Conservation (phyloP, 106 monocot genomes). For the Phalaenopsis equestris region DNA sequence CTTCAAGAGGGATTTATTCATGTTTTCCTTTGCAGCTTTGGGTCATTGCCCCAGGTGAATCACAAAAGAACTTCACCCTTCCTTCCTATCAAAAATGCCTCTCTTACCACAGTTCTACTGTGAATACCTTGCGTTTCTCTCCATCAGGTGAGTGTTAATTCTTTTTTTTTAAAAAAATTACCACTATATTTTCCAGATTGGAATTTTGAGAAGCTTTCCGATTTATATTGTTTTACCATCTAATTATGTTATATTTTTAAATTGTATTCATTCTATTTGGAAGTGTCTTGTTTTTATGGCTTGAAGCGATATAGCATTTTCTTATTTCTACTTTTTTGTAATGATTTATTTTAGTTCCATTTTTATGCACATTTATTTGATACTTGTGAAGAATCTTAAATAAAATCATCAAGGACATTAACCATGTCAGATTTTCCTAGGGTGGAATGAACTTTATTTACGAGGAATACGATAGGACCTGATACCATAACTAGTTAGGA, state of each 20-base stretch:
- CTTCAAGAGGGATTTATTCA: not conserved
- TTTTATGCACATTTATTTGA: no score
- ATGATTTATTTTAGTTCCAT: no score
- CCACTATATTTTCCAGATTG: not conserved
- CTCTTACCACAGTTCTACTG: slow-evolving; percentile 71
- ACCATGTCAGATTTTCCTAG: no score
- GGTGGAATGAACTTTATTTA: no score
- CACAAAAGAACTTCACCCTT: slow-evolving; percentile 54
- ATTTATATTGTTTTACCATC: not conserved
- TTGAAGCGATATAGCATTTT: not conserved
- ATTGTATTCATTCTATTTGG: not conserved
- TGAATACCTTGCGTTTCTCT: slow-evolving; percentile 79
- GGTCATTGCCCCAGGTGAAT: slow-evolving; percentile 42
- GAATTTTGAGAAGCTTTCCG: not conserved
- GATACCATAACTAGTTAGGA: no score
- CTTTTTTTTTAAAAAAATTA: not conserved
- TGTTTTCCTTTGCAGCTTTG: slow-evolving; percentile 54
- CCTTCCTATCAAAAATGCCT: slow-evolving; percentile 64
- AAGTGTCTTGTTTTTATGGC: not conserved
- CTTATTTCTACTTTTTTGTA: not conserved
- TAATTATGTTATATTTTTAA: not conserved
- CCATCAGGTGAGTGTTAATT: slow-evolving; percentile 53
- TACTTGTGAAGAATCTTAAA: no score
- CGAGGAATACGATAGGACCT: no score
- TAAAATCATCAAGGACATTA: no score